A percentile compares a stretch with the other conserved stretches of the same genome.
These are phyloP conservation scores for Flaveria bidentis DNA, from an alignment of 129 eudicot species.

Conservation along the genomic window DNA sequence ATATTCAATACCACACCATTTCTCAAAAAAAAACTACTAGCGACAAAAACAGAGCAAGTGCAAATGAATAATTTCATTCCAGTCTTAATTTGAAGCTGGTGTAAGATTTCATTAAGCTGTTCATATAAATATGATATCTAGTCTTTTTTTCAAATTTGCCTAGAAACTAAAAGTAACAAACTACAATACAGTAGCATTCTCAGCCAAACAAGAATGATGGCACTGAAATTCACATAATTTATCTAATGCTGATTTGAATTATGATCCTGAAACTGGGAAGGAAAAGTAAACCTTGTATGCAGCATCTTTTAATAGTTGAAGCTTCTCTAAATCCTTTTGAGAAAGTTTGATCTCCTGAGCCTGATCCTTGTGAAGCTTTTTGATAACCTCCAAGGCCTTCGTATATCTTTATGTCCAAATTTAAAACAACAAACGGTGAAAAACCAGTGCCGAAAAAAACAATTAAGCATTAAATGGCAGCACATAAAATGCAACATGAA, in stretches of 20 bases:
- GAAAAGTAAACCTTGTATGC: conserved; percentile 68
- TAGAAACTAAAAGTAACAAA: background rate
- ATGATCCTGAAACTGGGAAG: conserved; percentile 8
- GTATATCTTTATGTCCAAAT: conserved; percentile 57
- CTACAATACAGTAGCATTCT: conserved; percentile 7
- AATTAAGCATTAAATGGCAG: conserved; percentile 14
- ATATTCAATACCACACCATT: background rate
- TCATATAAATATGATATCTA: conserved; percentile 6
- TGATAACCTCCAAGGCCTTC: conserved; percentile 92
- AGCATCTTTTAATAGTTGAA: conserved; percentile 82
- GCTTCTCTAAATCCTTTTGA: conserved; percentile 84
- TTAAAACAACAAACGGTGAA: conserved; percentile 9
- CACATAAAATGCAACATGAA: conserved; percentile 4
- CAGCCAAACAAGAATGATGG: background rate
- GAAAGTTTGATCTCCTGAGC: conserved; percentile 84
- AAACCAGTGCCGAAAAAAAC: background rate
- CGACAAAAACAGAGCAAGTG: background rate
- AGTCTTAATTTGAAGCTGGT: background rate
- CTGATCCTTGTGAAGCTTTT: conserved; percentile 98
- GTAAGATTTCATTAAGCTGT: conserved; percentile 12
- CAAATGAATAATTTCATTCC: background rate
- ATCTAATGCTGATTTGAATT: conserved; percentile 1
- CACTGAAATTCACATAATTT: background rate
- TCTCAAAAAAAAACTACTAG: background rate
- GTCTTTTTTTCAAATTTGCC: background rate